phyloP scores from a whole-genome alignment of 2,329 filamentous ascomycete genomes.

The Diaporthe australafricana region DNA sequence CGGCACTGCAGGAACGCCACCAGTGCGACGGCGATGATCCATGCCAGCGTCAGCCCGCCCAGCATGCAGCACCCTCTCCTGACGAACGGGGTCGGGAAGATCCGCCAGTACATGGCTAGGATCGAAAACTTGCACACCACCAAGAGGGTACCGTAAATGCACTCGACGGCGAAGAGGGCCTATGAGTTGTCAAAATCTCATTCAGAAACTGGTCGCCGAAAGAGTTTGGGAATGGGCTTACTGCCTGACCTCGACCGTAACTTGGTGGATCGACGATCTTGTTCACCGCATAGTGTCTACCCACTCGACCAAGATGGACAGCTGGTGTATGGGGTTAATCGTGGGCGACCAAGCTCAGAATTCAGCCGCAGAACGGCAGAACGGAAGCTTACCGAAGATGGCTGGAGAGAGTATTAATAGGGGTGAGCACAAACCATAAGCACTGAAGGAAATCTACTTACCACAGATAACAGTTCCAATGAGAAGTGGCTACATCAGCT shows the following conservation, averaged over 20 bases:
- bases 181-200: background rate
- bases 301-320: slow-evolving; percentile 9
- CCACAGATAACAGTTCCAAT: slow-evolving; percentile 16
- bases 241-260: slow-evolving; percentile 11
- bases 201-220: too few relatives aligned
- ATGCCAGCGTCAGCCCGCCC: slow-evolving; percentile 11
- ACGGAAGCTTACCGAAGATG: slow-evolving; percentile 23
- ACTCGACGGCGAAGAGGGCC: slow-evolving; percentile 21
- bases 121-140: slow-evolving; percentile 17
- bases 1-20: slow-evolving; percentile 11
- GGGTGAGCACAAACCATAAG: background rate
- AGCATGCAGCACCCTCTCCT: slow-evolving; percentile 16
- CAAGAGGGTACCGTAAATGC: background rate
- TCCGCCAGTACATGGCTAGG: slow-evolving; percentile 28
- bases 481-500: slow-evolving; percentile 2
- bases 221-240: background rate
- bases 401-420: background rate
- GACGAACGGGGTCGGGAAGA: slow-evolving; percentile 25
- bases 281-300: slow-evolving; percentile 26
- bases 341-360: background rate
- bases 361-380: background rate
- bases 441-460: background rate
- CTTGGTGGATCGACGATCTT: background rate
- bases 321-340: slow-evolving; percentile 3
- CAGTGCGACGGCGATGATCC: slow-evolving; percentile 16